A percentile compares a stretch with the other conserved stretches of the same genome.
Evolutionary conservation across 2,329 filamentous ascomycete species (phyloP).

Genomic region (Pseudogymnoascus pannorum): DNA sequence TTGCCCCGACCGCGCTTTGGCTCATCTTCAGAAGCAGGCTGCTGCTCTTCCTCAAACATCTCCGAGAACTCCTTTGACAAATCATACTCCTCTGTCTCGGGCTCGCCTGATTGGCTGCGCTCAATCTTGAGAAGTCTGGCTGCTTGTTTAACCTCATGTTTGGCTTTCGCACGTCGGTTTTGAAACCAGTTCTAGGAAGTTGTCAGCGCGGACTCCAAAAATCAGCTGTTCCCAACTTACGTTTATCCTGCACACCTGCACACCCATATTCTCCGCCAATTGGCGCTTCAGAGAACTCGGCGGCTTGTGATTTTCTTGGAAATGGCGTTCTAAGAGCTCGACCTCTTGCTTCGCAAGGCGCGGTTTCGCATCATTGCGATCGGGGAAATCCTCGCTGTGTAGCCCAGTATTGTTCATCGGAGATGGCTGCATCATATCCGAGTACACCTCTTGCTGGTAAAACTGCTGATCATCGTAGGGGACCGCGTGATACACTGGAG

Average conservation of each 20-base stretch:
- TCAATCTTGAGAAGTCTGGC: constrained; percentile 37
- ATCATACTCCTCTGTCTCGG: constrained; percentile 19
- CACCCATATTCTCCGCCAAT: constrained; percentile 52
- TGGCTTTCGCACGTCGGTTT: constrained; percentile 52
- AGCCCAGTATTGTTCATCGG: not conserved
- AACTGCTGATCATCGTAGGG: not conserved
- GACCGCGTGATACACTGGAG: not conserved
- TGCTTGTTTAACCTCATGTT: constrained; percentile 47
- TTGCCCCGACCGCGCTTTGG: not conserved
- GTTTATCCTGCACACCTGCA: constrained; percentile 58
- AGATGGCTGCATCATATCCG: constrained; percentile 4
- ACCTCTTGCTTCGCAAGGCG: constrained; percentile 52
- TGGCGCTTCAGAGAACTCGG: constrained; percentile 54
- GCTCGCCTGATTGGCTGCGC: constrained; percentile 32
- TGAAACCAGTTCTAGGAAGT: constrained; percentile 56
- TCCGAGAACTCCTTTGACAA: constrained; percentile 8
- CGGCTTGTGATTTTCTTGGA: constrained; percentile 57
- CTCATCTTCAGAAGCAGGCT: not conserved
- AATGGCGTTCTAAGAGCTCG: constrained; percentile 52
- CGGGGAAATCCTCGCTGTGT: constrained; percentile 3
- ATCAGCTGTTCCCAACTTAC: constrained; percentile 32
- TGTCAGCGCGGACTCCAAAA: constrained; percentile 25
- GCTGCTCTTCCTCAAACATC: constrained; percentile 9
- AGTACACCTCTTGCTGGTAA: not conserved
- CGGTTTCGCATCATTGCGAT: constrained; percentile 40